phyloP scores from a whole-genome alignment of 2,329 filamentous ascomycete species.

The Malbranchea zuffiana region DNA sequence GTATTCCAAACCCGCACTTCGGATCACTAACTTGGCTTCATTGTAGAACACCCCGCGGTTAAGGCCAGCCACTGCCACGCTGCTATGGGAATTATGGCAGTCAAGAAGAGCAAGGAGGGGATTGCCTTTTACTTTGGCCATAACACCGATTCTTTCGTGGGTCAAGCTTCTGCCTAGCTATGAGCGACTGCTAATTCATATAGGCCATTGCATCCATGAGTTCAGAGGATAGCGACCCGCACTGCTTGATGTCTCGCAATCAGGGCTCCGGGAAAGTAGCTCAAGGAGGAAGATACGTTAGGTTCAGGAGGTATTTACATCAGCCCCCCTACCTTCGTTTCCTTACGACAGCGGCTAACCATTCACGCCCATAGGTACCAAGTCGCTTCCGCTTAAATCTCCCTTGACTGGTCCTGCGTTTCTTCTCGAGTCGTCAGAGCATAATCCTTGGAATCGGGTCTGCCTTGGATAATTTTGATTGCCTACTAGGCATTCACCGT shows the following conservation, averaged over 20 bases:
- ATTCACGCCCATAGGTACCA: not conserved
- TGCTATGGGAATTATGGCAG: conserved; percentile 79
- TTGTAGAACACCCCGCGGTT: conserved; percentile 63
- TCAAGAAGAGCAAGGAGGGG: conserved; percentile 70
- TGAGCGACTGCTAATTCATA: conserved; percentile 5
- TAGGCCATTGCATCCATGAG: conserved; percentile 78
- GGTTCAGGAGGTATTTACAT: conserved; percentile 19
- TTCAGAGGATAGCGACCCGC: conserved; percentile 60
- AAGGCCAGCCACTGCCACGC: conserved; percentile 66
- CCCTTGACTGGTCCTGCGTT: too few species aligned
- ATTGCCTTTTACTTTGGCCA: conserved; percentile 87
- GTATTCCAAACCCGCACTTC: not conserved
- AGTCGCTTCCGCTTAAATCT: too few species aligned
- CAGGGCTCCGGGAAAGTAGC: conserved; percentile 43
- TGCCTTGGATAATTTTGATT: too few species aligned
- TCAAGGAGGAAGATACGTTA: conserved; percentile 33
- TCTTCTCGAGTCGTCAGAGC: too few species aligned
- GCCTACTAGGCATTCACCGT: too few species aligned
- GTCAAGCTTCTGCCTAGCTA: conserved; percentile 16
- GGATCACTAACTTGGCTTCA: not conserved
- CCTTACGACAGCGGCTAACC: not conserved
- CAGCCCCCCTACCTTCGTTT: not conserved
- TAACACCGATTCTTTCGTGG: conserved; percentile 74
- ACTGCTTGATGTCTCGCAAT: conserved; percentile 79
- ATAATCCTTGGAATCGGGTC: too few species aligned